Evolutionary conservation across 2,329 filamentous ascomycete genomes (phyloP), one percentile per base, ranked within the genome.

Genomic region (Alternaria triticina): DNA sequence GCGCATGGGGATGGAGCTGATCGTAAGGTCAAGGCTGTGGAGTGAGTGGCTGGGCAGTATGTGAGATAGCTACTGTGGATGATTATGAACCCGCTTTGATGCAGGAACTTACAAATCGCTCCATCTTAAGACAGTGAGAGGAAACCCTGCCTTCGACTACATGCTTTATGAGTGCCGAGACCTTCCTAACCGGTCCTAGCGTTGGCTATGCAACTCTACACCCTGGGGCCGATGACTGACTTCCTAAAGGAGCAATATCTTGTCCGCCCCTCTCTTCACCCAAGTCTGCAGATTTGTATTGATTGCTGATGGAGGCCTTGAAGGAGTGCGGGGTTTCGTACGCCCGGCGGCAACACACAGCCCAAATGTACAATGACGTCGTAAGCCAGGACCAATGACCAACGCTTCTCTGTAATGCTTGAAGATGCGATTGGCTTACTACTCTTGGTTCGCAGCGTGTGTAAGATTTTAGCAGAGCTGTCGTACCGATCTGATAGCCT

Each of bases 1-100:
- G 61, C 70, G 69, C 15, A 68, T 71, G 15, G 69, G 12, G n/a
- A 70, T 51, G 20, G n/a, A 20, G 49, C 3, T 23, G 49, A 36
- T 33, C 28, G 49, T 13, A 51, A 51, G 17, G 49, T 23, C 33
- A 22, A 51, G 13, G 17, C 20, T 23, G 20, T 36, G 15, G 49
- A 51, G 12, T 51, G 49, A 51, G 12, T 22, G 20, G 20, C 20
- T 22, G 20, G 20, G 20, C 20, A 22, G 20, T 22, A 22, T 22
- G 20, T 22, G 20, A 22, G 20, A 22, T 22, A 22, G 20, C 20
- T 25, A 25, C 23, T 25, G 23, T 25, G 23, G 8, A 25, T 25
- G 8, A 6, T 25, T 8, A 25, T 25, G 23, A 25, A 25, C 23
- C 23, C 23, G 23, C 23, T 25, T 25, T 25, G 23, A 25, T 25